Evolutionary conservation across 2,329 filamentous ascomycete genomes (phyloP), one percentile per base, ranked within the genome.

Genomic region (Diplodia intermedia): DNA sequence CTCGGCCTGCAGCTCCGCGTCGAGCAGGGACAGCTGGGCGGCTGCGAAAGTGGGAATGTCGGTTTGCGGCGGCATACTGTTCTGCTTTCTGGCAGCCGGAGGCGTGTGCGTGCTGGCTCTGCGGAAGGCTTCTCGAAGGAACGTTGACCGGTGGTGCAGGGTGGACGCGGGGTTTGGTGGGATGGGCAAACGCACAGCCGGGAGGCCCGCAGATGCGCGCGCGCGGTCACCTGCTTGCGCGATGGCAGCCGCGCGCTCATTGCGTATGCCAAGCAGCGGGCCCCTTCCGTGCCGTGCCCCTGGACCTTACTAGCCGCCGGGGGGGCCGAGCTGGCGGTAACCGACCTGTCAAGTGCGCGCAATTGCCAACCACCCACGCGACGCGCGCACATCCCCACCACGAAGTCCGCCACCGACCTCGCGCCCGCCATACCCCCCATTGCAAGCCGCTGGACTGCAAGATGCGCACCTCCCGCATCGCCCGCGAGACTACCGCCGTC

Each of bases 1-100:
- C 78, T 95, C 92, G 73, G 89, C 88, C 73, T 88, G 84, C 36
- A 93, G 88, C 79, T 96, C 92, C 63, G 75, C 83, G 55, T 88
- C 84, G 49, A 96, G 86, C 61, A 96, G 87, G 49, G 84, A 79
- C 65, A 94, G 86, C 77, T 96, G 92, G 0, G 87, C 86, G 56
- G 82, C 79, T 11, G 91, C 91, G 78, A 95, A 96, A 56, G 86
- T 79, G 56, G 88, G 80, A 69, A 94, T 68, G 36, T 68, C 66
- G 49, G 66, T 68, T 47, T 49, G 65, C 52, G 57, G 40, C 57
- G 57, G 57, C 57, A 62, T 62, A 47, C 11, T 47, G 36, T 47
- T 47, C 43, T 47, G 18, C 7, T 4, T 50, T 49, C 31, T 49
- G 57, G 57, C 23, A 60, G 40, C 57, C 4, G 47, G 40, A n/a